Percentiles rank a stretch among this genome's conserved stretches.
These are phyloP conservation scores for Volvariella volvacea DNA, from an alignment of 1,284 basidiomycete species.

Conservation along the genomic window DNA sequence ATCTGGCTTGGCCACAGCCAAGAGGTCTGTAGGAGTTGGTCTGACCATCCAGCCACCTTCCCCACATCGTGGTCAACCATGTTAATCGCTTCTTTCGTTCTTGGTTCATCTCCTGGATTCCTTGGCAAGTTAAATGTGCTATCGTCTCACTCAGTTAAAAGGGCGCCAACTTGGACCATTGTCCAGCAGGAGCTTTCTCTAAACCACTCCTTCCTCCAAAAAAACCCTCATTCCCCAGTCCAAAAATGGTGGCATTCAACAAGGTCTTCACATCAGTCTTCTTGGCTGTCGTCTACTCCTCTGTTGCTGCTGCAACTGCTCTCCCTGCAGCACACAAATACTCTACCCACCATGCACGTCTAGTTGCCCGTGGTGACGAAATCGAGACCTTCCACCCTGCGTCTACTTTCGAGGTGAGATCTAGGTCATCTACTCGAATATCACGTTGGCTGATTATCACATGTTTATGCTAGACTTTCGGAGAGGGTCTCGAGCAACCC, in stretches of 20 bases:
- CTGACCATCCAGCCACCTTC: too few species aligned
- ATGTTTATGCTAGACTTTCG: neutral
- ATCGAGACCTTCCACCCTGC: conserved; percentile 1
- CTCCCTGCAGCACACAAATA: neutral
- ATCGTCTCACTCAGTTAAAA: too few species aligned
- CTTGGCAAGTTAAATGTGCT: too few species aligned
- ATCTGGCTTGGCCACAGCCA: too few species aligned
- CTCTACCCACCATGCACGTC: neutral
- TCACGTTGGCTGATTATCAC: neutral
- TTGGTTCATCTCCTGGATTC: too few species aligned
- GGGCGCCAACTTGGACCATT: too few species aligned
- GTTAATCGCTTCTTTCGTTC: too few species aligned
- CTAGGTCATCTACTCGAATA: neutral
- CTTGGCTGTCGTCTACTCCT: neutral
- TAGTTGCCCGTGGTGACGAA: neutral
- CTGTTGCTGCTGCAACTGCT: neutral
- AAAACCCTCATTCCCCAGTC: too few species aligned
- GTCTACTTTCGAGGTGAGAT: neutral
- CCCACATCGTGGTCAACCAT: too few species aligned
- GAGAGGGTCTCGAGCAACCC: neutral
- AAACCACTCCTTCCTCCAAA: too few species aligned
- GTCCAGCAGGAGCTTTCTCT: too few species aligned
- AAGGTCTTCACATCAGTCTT: neutral
- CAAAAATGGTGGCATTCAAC: neutral
- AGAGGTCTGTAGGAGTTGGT: too few species aligned